Base-by-base conservation (phyloP, 345 rosid genomes). In the Trapa incisa region DNA sequence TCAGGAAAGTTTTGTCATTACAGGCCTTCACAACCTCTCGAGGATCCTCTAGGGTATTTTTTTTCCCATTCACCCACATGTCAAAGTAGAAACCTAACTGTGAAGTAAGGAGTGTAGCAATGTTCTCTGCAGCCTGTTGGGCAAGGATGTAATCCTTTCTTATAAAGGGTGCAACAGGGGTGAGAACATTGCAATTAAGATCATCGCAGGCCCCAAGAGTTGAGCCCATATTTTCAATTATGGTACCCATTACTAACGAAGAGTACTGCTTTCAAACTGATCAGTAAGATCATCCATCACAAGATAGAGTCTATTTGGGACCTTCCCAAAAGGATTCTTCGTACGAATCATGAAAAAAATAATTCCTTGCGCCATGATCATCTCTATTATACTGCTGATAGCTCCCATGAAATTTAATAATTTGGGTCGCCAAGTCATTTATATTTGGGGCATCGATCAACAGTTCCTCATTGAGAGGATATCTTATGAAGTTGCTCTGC, bases 31-130 rank as follows among this genome's bases (percentile, higher is more conserved):
- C 91, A 0, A 94, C 97, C 79, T 94, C 97, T 5, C 91, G 93
- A 72, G 99, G 84, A 72, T 91, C 97, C 29, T 97, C 91, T 4
- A 96, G 73, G 87, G 89, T 68, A 67, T 91, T 60, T 80, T 85
- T 83, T 82, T 94, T 96, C n/a, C 99, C 99, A 82, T 94, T 88
- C 78, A 94, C 97, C 99, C 99, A 94, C 87, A 94, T 88, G 75
- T 94, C 99, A 71, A 89, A 94, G 74, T 94, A 94, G 74, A 94
- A 94, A 65, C 99, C 99, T 2, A 96, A 94, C 76, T 89, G 97
- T 15, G 99, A 97, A 70, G 96, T 80, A 22, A 94, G 86, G 16
- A 94, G 85, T 0, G 97, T 80, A 63, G 99, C 99, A 71, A 89
- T 89, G 47, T 91, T 78, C 29, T 95, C 97, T 12, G 99, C 97